phyloP scores from a whole-genome alignment of 495 filamentous ascomycete genomes.

The Xylaria intraflava region DNA sequence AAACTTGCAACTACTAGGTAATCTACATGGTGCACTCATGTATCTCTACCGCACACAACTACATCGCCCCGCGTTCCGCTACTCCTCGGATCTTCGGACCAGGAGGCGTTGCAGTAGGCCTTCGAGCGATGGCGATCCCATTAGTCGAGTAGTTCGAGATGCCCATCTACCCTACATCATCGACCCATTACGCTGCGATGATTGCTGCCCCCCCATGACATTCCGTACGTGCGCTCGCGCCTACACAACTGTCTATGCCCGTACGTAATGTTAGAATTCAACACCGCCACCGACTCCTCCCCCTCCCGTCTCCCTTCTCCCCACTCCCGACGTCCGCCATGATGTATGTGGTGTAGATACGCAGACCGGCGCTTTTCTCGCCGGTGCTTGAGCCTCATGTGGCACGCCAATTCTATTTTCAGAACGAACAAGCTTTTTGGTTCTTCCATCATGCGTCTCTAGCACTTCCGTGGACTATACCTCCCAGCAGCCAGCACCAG shows the following conservation, averaged over 20 bases:
- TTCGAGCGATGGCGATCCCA: too few relatives aligned
- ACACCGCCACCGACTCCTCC: neutral
- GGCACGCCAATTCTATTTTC: conserved; percentile 14
- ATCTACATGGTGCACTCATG: too few relatives aligned
- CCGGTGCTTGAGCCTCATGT: conserved; percentile 15
- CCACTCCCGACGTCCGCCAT: neutral
- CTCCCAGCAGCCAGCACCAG: neutral
- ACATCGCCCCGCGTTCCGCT: too few relatives aligned
- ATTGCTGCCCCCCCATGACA: neutral
- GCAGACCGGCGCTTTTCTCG: neutral
- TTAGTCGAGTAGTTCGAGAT: too few relatives aligned
- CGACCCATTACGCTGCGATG: neutral
- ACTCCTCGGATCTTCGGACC: too few relatives aligned
- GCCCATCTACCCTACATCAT: too few relatives aligned
- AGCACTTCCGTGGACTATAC: neutral
- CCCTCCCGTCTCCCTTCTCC: neutral
- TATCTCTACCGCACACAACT: too few relatives aligned
- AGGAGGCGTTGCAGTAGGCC: too few relatives aligned
- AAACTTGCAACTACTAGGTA: too few relatives aligned
- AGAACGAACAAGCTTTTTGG: conserved; percentile 12
- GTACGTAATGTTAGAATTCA: neutral
- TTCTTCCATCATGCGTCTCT: neutral
- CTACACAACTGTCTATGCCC: neutral
- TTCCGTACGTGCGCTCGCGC: neutral
- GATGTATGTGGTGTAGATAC: conserved; percentile 11